Conservation (phyloP, 192 early-diverging fungal species). For the Coemansia pectinata region DNA sequence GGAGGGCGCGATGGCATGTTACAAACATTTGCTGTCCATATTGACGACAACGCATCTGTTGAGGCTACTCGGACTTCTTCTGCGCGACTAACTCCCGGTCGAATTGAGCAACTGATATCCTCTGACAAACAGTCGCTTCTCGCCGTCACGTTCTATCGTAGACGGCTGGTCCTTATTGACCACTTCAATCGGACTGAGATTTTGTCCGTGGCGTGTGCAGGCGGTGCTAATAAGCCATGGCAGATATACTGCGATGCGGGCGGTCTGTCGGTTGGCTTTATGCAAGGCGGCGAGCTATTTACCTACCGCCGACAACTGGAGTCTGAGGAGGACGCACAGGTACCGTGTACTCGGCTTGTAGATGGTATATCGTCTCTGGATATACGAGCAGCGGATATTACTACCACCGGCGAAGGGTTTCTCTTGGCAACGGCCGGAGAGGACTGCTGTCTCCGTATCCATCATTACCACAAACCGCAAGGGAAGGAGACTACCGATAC, state of each 20-base stretch:
- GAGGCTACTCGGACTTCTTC: not conserved
- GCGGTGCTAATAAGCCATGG: slow-evolving; percentile 76
- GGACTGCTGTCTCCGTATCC: slow-evolving; percentile 20
- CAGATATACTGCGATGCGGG: slow-evolving; percentile 60
- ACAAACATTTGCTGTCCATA: not conserved
- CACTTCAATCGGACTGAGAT: slow-evolving; percentile 64
- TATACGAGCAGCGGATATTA: slow-evolving; percentile 4
- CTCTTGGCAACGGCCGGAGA: slow-evolving; percentile 28
- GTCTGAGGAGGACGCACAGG: not conserved
- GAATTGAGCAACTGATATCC: slow-evolving; percentile 62
- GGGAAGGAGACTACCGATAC: not conserved
- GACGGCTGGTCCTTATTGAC: slow-evolving; percentile 72
- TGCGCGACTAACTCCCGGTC: slow-evolving; percentile 73
- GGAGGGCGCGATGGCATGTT: slow-evolving; percentile 40
- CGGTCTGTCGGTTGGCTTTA: slow-evolving; percentile 42
- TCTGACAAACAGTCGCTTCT: slow-evolving; percentile 56
- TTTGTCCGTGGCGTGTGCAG: slow-evolving; percentile 69
- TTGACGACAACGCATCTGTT: not conserved
- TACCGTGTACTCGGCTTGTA: not conserved
- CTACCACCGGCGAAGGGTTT: not conserved
- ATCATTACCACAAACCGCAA: not conserved
- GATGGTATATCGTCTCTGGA: slow-evolving; percentile 26
- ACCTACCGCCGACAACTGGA: slow-evolving; percentile 29
- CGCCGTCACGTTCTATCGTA: slow-evolving; percentile 72
- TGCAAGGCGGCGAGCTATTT: slow-evolving; percentile 44